Evolutionary conservation across 345 rosid species (phyloP).

Genomic region (Euphorbia tirucalli): DNA sequence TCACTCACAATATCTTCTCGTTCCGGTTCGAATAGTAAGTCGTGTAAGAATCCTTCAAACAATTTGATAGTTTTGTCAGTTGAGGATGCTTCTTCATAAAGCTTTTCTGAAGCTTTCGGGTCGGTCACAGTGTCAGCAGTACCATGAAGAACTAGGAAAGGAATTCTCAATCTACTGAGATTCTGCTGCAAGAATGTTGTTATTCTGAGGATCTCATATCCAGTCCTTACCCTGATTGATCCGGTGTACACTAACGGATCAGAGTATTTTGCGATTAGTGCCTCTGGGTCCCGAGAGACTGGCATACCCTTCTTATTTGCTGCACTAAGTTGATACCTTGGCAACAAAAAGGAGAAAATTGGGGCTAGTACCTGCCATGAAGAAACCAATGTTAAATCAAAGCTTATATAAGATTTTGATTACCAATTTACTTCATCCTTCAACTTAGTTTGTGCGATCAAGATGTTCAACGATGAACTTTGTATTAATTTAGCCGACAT

Average conservation of each 20-base stretch:
- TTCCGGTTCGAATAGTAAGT: constrained; percentile 30
- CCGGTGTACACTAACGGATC: constrained; percentile 35
- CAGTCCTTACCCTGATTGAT: constrained; percentile 27
- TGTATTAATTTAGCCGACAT: too few relatives aligned
- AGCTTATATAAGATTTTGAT: not conserved
- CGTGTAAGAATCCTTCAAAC: constrained; percentile 26
- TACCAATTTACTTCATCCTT: not conserved
- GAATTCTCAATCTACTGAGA: constrained; percentile 19
- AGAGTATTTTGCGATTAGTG: constrained; percentile 30
- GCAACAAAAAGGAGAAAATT: constrained; percentile 23
- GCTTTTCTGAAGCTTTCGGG: constrained; percentile 24
- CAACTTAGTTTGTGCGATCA: too few relatives aligned
- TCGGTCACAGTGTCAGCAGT: constrained; percentile 32
- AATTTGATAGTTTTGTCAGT: constrained; percentile 28
- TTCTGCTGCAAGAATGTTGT: constrained; percentile 27
- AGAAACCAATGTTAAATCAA: not conserved
- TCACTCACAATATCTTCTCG: constrained; percentile 17
- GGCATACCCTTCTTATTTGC: constrained; percentile 31
- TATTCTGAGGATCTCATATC: constrained; percentile 30
- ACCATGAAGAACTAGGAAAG: constrained; percentile 31
- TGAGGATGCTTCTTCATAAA: constrained; percentile 26
- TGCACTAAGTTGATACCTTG: constrained; percentile 26
- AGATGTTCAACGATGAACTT: too few relatives aligned
- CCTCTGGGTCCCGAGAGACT: constrained; percentile 32
- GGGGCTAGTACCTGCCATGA: constrained; percentile 28